phyloP scores from a whole-genome alignment of 345 rosid genomes.

The Psidium guajava region DNA sequence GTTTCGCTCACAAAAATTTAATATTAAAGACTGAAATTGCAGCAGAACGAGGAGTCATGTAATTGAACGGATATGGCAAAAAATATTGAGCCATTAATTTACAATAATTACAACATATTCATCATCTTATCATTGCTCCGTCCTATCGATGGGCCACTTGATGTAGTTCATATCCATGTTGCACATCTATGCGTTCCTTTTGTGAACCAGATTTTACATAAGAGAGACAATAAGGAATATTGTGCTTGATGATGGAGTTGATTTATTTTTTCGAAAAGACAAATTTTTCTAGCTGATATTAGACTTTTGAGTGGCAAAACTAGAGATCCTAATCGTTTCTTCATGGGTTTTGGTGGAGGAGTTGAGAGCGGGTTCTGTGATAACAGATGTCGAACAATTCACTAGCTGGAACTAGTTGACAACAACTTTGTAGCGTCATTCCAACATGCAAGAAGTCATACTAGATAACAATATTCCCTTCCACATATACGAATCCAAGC shows the following conservation, averaged over 20 bases:
- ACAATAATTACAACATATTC: too few species aligned
- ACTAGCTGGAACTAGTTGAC: neutral
- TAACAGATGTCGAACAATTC: neutral
- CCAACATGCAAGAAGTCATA: neutral
- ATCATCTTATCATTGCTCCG: neutral
- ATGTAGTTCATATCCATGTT: neutral
- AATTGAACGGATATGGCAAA: too few species aligned
- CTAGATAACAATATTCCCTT: neutral
- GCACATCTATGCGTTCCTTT: neutral
- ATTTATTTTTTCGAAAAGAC: neutral
- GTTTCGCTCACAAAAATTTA: too few species aligned
- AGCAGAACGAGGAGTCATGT: too few species aligned
- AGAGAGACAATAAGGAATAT: neutral
- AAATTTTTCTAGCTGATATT: neutral
- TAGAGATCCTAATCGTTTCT: neutral
- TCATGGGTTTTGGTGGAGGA: neutral
- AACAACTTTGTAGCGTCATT: neutral
- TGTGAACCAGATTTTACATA: neutral
- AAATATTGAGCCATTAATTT: too few species aligned
- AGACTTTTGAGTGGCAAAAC: neutral
- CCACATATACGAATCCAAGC: neutral
- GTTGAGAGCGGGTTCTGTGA: neutral
- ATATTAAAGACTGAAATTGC: too few species aligned
- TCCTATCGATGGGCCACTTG: neutral
- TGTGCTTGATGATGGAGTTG: neutral